Base-by-base conservation (phyloP, 2,329 filamentous ascomycete species). In the Botrytis sinoallii region DNA sequence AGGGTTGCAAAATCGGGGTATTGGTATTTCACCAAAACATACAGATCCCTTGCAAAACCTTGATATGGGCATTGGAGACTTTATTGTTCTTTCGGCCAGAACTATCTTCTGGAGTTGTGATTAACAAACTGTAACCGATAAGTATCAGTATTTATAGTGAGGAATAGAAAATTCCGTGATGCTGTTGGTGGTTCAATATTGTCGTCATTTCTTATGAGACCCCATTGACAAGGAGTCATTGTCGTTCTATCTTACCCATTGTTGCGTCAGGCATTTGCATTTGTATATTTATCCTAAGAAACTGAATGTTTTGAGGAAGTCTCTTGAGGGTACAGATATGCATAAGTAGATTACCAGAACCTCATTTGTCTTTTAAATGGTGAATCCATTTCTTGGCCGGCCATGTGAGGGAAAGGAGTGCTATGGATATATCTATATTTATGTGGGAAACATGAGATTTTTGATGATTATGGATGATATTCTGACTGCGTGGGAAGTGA, bases 211-310 rank as follows among this genome's bases (percentile, higher is more conserved):
- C 5, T 1, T 2, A 1, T 35, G 22, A 60, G 32, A 0, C 0
- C 22, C 1, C 10, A 38, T 10, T 38, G 32, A 7, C 9, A 1
- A 38, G 25, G 6, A 38, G 20, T 38, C 3, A 1, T 35, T 22
- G 35, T 6, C 32, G 6, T n/a, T 52, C 14, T 10, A 1, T 16
- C 4, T n/a, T 52, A n/a, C 48, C 1, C 1, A 6, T 6, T 52
- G 25, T 52, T 2, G 5, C 12, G 10, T 52, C 10, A 1, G 4
- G 0, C 0, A n/a, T n/a, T n/a, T 12, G 1, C 1, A n/a, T 0
- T 14, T 7, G 10, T n/a, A 52, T 9, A 7, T n/a, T n/a, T 14
- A 52, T n/a, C 4, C 25, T 6, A n/a, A 7, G 12, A 52, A 52
- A 16, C 12, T 12, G 12, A 16, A n/a, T 55, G 2, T 1, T 14